Conservation (phyloP, 2,329 filamentous ascomycete species). For the Ophiostoma perfectum region DNA sequence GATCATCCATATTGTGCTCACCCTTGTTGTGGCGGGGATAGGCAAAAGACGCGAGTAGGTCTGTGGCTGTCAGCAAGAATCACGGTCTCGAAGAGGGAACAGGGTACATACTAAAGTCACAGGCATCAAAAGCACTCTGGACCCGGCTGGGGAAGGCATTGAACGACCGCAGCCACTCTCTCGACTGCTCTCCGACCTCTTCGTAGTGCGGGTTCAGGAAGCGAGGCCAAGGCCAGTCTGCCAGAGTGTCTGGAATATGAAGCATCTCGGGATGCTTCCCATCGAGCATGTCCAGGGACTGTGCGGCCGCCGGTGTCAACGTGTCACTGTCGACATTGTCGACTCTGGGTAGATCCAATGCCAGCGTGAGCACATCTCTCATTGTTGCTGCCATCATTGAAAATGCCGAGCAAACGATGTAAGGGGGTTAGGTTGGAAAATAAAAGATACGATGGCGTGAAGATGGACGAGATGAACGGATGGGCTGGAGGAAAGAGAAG, state of each 20-base stretch:
- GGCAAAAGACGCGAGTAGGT: slow-evolving; percentile 21
- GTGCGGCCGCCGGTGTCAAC: background rate
- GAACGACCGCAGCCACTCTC: slow-evolving; percentile 26
- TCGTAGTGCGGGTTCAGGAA: slow-evolving; percentile 24
- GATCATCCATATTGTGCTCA: background rate
- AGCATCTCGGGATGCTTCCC: background rate
- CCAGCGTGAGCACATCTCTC: background rate
- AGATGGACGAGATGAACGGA: too few relatives aligned
- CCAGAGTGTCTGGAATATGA: slow-evolving; percentile 23
- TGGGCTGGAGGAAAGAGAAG: too few relatives aligned
- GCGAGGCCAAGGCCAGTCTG: slow-evolving; percentile 26
- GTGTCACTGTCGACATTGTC: background rate
- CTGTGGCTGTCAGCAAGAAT: background rate
- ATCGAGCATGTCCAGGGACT: background rate
- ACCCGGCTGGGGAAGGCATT: slow-evolving; percentile 24
- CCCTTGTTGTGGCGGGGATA: slow-evolving; percentile 2
- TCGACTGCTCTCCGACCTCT: slow-evolving; percentile 18
- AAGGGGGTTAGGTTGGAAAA: too few relatives aligned
- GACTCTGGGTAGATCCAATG: background rate
- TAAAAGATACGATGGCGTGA: too few relatives aligned
- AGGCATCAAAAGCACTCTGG: slow-evolving; percentile 27
- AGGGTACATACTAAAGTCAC: slow-evolving; percentile 22
- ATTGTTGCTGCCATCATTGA: background rate
- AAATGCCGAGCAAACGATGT: background rate
- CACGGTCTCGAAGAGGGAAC: background rate